phyloP scores from a whole-genome alignment of 2,329 filamentous ascomycete genomes.

The Phialocephala subalpina region DNA sequence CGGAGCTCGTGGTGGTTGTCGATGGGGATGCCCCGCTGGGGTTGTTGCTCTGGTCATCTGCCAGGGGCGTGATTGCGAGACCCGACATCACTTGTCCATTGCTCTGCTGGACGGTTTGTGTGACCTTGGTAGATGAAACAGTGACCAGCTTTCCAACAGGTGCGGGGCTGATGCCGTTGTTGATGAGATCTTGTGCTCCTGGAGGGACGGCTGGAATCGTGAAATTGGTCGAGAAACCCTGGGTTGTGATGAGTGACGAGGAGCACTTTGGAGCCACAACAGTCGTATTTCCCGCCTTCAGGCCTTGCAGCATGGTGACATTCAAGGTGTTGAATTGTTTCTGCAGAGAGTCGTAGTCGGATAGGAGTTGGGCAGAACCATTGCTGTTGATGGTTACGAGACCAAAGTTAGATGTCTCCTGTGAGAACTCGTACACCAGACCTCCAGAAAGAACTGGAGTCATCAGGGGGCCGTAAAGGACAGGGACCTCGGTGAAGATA shows the following conservation, averaged over 20 bases:
- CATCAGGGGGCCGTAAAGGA: conserved; percentile 78
- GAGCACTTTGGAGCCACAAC: conserved; percentile 70
- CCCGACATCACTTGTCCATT: conserved; percentile 66
- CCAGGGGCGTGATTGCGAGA: conserved; percentile 64
- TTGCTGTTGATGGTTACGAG: conserved; percentile 69
- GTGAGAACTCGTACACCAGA: conserved; percentile 81
- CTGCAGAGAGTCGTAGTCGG: conserved; percentile 78
- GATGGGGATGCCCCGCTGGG: conserved; percentile 45
- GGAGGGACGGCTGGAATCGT: conserved; percentile 74
- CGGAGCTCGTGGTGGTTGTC: conserved; percentile 22
- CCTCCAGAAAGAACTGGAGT: conserved; percentile 74
- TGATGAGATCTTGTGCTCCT: conserved; percentile 75
- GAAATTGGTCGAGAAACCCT: conserved; percentile 81
- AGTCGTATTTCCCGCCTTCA: conserved; percentile 63
- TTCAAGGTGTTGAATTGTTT: conserved; percentile 79
- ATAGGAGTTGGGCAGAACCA: conserved; percentile 63
- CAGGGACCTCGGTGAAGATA: conserved; percentile 76
- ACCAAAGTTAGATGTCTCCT: conserved; percentile 73
- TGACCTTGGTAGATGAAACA: conserved; percentile 62
- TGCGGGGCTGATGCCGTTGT: conserved; percentile 74
- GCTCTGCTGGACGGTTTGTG: conserved; percentile 62
- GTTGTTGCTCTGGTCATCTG: conserved; percentile 60
- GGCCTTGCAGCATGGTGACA: conserved; percentile 69
- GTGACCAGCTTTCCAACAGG: conserved; percentile 70
- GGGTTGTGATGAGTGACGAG: conserved; percentile 69